Evolutionary conservation across 75 land plant species (phyloP), one percentile per base, ranked within the genome.

Genomic region (Isoetes taiwanensis): DNA sequence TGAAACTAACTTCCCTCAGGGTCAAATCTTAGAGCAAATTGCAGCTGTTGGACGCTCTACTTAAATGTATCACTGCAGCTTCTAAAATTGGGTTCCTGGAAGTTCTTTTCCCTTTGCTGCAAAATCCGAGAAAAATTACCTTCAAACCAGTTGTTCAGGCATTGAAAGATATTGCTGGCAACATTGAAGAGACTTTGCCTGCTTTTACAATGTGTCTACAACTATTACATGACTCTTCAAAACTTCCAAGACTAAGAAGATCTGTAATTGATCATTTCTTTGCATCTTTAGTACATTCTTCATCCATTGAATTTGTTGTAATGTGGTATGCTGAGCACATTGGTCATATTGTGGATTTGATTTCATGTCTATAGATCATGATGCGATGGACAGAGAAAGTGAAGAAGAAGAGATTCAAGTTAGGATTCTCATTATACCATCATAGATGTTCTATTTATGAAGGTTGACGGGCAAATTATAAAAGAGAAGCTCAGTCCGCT

Each of bases 61-160:
- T 64, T 8, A 59, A 52, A 25, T 73, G 64, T 19, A 30, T 74
- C 1, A 59, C 62, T 17, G 9, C 26, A 34, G 55, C 56, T 31
- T 59, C 55, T 4, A 64, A 40, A 30, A 21, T 74, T 29, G 64
- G 59, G 34, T 64, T 71, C 19, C 34, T 74, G 30, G 77, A 74
- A 42, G 77, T 74, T 38, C 58, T 74, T 4, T 74, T 70, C 20
- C 77, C 77, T 11, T 69, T 74, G 32, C 64, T 70, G 19, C 68
- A 64, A 35, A 64, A 60, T 53, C 76, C 62, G n/a, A 60, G 39
- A 29, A 56, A 41, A 17, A 21, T 71, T 11, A 63, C 77, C 21
- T 42, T 14, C 29, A 53, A 29, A 42, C 24, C 28, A 27, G 29
- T 72, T 21, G 31, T 56, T 1, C 68, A 53, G 28, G 46, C 63